Conservation (phyloP, 176 grass and related monocot genomes). For the Avena eriantha region DNA sequence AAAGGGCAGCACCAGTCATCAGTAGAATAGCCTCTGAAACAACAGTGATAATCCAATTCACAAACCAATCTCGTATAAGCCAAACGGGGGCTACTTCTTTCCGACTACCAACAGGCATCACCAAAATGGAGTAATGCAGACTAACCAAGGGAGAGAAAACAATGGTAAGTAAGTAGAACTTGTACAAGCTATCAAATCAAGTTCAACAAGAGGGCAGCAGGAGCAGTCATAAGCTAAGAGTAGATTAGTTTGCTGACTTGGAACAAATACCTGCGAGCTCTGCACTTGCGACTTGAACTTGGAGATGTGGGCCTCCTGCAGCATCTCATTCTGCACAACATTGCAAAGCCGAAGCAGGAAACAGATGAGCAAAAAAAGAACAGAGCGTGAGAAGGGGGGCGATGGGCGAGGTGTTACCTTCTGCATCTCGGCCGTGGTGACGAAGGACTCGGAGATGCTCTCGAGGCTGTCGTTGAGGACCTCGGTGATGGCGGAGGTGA, state of each 20-base stretch:
- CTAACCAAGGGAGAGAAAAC: background rate
- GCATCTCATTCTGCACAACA: conserved; percentile 73
- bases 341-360: background rate
- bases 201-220: background rate
- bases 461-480: conserved; percentile 97
- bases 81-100: background rate
- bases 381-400: background rate
- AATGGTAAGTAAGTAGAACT: background rate
- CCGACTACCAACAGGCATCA: background rate
- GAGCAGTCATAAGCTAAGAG: background rate
- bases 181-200: background rate
- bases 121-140: conserved; percentile 5
- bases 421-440: conserved; percentile 90
- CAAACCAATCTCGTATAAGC: background rate
- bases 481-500: conserved; percentile 92
- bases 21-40: no score
- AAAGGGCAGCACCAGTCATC: background rate
- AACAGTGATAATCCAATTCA: background rate
- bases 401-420: conserved; percentile 42
- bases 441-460: conserved; percentile 87
- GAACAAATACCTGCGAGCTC: conserved; percentile 71
- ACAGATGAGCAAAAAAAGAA: background rate
- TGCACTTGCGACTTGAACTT: conserved; percentile 90
- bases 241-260: background rate
- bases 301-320: conserved; percentile 84